Conservation (phyloP, 1,284 basidiomycete genomes). For the Puccinia hordei region DNA sequence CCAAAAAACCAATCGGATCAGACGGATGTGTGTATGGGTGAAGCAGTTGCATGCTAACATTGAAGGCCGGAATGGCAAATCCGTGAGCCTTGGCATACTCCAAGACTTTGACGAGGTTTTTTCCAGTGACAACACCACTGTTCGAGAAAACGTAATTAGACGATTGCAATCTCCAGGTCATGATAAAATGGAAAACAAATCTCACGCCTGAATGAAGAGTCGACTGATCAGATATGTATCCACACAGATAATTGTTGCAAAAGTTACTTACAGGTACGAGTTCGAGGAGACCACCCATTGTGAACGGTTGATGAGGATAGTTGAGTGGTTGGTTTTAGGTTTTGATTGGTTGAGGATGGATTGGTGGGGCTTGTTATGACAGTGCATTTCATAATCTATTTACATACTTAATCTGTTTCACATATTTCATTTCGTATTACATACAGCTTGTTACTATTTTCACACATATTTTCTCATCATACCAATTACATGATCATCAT, state of each 20-base stretch:
- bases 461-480: no score
- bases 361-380: no score
- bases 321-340: no score
- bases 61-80: conserved; percentile 51
- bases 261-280: conserved; percentile 43
- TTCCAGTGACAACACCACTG: conserved; percentile 50
- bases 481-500: no score
- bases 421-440: no score
- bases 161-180: not conserved
- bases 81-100: conserved; percentile 48
- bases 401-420: no score
- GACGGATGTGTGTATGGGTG: not conserved
- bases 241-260: not conserved
- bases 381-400: no score
- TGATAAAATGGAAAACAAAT: not conserved
- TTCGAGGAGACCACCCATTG: conserved; percentile 42
- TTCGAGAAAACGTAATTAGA: not conserved
- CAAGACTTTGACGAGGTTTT: conserved; percentile 47
- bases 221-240: not conserved
- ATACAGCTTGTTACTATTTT: no score
- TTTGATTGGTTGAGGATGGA: no score
- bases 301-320: no score
- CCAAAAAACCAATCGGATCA: not conserved
- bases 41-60: conserved; percentile 19
- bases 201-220: conserved; percentile 36